Evolutionary conservation across 805 yeast genomes (phyloP).

Genomic region (Candida verbasci): DNA sequence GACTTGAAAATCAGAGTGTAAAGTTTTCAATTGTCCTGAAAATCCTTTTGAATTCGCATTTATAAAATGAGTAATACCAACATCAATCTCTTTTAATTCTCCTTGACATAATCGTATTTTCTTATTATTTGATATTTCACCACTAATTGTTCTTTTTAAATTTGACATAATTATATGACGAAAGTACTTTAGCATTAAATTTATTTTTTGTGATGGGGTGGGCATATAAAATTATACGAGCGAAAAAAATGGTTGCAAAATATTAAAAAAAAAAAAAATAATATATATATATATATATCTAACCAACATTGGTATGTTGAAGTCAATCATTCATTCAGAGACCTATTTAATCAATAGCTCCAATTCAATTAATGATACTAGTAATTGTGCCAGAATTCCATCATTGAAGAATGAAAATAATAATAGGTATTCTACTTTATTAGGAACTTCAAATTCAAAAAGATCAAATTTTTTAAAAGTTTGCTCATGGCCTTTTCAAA

Average conservation of each 20-base stretch:
- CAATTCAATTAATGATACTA: conserved; percentile 2
- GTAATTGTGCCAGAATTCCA: conserved; percentile 6
- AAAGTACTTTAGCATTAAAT: conserved; percentile 3
- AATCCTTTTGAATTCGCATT: conserved; percentile 58
- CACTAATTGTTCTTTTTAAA: conserved; percentile 2
- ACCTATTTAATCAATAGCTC: conserved; percentile 12
- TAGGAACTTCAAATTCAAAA: conserved; percentile 1
- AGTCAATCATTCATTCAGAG: conserved; percentile 29
- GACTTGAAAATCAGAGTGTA: conserved; percentile 91
- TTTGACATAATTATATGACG: conserved; percentile 3
- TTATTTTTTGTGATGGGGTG: conserved; percentile 5
- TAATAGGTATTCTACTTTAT: conserved; percentile 1
- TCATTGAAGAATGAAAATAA: conserved; percentile 4
- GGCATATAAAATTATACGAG: no score
- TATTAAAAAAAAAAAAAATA: not conserved
- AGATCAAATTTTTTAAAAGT: conserved; percentile 9
- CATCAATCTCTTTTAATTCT: conserved; percentile 35
- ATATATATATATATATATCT: not conserved
- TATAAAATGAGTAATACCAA: conserved; percentile 78
- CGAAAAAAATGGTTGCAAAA: not conserved
- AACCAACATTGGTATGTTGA: conserved; percentile 43
- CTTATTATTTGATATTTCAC: not conserved
- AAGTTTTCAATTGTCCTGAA: conserved; percentile 74
- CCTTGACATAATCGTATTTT: not conserved
- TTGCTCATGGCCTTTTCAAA: conserved; percentile 9